A percentile compares a stretch with the other conserved stretches of the same genome.
phyloP scores from a whole-genome alignment of 176 grass and related monocot genomes.

The Hordeum marinum region DNA sequence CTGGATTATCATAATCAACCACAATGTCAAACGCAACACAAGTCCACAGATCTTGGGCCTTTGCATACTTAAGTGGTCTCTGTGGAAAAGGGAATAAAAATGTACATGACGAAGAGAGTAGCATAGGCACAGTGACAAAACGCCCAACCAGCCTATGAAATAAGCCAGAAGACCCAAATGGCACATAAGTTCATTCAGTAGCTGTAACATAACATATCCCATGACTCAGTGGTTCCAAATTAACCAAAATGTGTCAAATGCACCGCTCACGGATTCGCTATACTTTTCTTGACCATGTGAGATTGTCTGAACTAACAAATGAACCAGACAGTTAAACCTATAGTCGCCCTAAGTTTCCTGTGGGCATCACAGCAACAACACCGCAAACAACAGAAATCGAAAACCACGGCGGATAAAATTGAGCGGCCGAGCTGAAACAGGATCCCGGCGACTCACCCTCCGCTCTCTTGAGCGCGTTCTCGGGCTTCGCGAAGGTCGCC shows the following conservation, averaged over 20 bases:
- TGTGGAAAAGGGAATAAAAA: neutral
- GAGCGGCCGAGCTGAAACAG: neutral
- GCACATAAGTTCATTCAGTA: neutral
- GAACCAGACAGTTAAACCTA: neutral
- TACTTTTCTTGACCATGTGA: neutral
- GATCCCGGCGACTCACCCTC: constrained; percentile 47
- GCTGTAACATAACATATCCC: neutral
- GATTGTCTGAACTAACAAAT: neutral
- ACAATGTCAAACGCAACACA: no score
- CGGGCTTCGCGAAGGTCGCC: constrained; percentile 88
- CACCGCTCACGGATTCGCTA: neutral
- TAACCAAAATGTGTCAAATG: neutral
- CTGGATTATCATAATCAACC: no score
- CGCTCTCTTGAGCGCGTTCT: constrained; percentile 92
- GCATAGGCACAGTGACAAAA: neutral
- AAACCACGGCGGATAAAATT: neutral
- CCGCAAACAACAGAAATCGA: neutral
- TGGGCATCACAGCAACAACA: neutral
- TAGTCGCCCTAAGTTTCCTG: neutral
- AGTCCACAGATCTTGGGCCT: neutral
- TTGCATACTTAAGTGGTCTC: neutral
- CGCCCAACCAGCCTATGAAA: neutral
- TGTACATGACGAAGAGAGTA: neutral
- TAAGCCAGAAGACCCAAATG: neutral
- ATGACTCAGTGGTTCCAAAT: neutral